A percentile compares a stretch with the other conserved stretches of the same genome.
phyloP scores from a whole-genome alignment of 306 rosid species.

The Glycine tomentella region DNA sequence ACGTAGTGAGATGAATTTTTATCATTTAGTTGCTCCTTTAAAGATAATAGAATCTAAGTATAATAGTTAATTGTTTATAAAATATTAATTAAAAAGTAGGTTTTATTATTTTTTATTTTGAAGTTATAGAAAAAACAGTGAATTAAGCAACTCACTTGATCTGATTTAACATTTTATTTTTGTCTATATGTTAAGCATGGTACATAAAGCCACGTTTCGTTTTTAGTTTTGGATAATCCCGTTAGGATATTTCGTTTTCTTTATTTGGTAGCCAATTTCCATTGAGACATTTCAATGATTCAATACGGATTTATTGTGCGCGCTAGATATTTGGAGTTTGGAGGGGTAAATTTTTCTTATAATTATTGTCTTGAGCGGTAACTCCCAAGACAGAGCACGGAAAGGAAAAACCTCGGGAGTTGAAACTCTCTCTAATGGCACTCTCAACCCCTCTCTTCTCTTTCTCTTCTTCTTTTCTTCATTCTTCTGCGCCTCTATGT shows the following conservation, averaged over 20 bases:
- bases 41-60: background rate
- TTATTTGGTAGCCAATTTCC: too few species aligned
- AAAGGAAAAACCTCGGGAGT: background rate
- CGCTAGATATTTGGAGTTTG: background rate
- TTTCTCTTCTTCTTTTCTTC: background rate
- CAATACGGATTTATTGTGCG: too few species aligned
- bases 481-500: background rate
- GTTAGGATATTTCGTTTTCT: background rate
- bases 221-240: background rate
- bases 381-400: background rate
- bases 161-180: background rate
- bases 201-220: background rate
- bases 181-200: background rate
- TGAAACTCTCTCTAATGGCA: slow-evolving; percentile 22
- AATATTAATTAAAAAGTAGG: background rate
- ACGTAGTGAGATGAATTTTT: too few species aligned
- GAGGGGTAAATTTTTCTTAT: too few species aligned
- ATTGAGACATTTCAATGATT: background rate
- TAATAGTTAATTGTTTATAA: too few species aligned
- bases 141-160: too few species aligned
- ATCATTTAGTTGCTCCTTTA: too few species aligned
- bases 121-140: background rate
- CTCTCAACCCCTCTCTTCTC: slow-evolving; percentile 25
- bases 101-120: too few species aligned
- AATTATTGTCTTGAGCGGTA: slow-evolving; percentile 38